These are phyloP conservation scores for Triadica sebifera DNA, from an alignment of 345 rosid species.

Conservation along the genomic window DNA sequence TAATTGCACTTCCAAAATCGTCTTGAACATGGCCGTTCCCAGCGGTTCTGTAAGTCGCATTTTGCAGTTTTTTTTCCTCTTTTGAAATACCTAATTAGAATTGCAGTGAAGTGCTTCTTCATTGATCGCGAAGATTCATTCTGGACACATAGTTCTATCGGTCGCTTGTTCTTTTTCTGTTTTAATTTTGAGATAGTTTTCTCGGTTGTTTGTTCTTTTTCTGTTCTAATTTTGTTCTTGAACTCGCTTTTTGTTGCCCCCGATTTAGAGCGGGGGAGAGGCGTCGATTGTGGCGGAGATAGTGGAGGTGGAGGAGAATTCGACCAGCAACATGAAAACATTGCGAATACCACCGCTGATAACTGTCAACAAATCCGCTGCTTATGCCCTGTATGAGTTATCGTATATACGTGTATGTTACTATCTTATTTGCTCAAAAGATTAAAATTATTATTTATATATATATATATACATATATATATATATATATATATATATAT, in stretches of 20 bases:
- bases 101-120: not conserved
- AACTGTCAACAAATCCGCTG: constrained; percentile 71
- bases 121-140: not conserved
- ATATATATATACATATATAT: too few species aligned
- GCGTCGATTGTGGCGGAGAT: constrained; percentile 85
- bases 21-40: constrained; percentile 62
- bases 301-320: constrained; percentile 93
- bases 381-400: constrained; percentile 78
- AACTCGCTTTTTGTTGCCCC: not conserved
- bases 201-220: not conserved
- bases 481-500: too few species aligned
- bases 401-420: constrained; percentile 57
- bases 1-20: constrained; percentile 58
- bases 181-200: too few species aligned
- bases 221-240: too few species aligned
- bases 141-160: not conserved
- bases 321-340: constrained; percentile 64
- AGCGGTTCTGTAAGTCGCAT: constrained; percentile 52
- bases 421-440: not conserved
- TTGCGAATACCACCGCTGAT: constrained; percentile 76
- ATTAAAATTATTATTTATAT: not conserved
- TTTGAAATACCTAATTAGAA: not conserved
- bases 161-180: not conserved
- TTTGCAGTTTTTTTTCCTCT: not conserved
- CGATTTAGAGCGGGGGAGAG: constrained; percentile 71